A percentile compares a stretch with the other conserved stretches of the same genome.
Conservation (phyloP, 1,284 basidiomycete genomes). For the Caloboletus inedulis region DNA sequence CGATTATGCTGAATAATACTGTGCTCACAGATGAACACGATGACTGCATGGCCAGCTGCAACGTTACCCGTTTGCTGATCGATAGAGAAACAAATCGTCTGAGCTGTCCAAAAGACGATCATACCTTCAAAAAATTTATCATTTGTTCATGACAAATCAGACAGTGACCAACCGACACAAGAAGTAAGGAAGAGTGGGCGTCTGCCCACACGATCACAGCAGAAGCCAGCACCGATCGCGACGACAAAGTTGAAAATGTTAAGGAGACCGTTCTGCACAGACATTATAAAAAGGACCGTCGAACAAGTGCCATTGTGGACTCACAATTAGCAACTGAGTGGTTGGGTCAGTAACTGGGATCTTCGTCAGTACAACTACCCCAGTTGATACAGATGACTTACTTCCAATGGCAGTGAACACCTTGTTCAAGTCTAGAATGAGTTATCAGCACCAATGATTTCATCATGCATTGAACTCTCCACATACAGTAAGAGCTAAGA, state of each 20-base stretch:
- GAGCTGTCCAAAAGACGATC: conserved; percentile 63
- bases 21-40: conserved; percentile 59
- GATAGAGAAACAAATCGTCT: conserved; percentile 71
- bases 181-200: conserved; percentile 48
- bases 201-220: conserved; percentile 51
- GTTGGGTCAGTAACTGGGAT: conserved; percentile 13
- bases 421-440: conserved; percentile 44
- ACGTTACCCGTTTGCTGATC: conserved; percentile 37
- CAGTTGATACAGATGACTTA: background rate
- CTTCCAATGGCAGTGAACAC: conserved; percentile 50
- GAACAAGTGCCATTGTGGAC: conserved; percentile 1
- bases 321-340: conserved; percentile 46
- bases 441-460: background rate
- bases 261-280: conserved; percentile 46
- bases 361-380: background rate
- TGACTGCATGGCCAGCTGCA: conserved; percentile 58
- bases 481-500: background rate
- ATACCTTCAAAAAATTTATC: conserved; percentile 36
- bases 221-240: conserved; percentile 45
- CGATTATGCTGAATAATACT: conserved; percentile 31
- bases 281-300: background rate
- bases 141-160: background rate
- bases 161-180: background rate
- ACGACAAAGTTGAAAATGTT: conserved; percentile 54
- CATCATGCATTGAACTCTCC: background rate